Evolutionary conservation across 306 rosid species (phyloP).

Genomic region (Neltuma alba): DNA sequence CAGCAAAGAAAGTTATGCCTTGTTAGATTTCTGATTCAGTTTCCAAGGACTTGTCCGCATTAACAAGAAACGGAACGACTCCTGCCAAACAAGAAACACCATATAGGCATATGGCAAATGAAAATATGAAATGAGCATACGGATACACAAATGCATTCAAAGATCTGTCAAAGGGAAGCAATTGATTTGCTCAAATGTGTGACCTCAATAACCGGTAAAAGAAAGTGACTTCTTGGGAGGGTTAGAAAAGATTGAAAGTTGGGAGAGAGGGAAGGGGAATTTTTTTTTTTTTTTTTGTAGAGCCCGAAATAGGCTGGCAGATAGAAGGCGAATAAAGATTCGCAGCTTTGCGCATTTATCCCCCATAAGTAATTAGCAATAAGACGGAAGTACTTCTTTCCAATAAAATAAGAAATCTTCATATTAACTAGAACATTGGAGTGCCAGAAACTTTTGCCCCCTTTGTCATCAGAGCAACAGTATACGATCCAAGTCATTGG

Average conservation of each 20-base stretch:
- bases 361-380: constrained; percentile 1
- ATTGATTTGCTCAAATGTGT: not conserved
- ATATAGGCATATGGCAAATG: not conserved
- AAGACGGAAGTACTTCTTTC: not conserved
- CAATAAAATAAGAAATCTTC: not conserved
- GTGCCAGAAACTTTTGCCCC: not conserved
- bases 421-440: not conserved
- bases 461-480: not conserved
- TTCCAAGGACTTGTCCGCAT: not conserved
- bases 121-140: not conserved
- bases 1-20: not conserved
- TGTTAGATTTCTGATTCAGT: constrained; percentile 9
- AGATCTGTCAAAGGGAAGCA: not conserved
- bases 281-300: no score
- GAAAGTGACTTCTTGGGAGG: constrained; percentile 18
- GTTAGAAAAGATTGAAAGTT: not conserved
- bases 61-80: not conserved
- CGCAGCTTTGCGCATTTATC: constrained; percentile 32
- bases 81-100: not conserved
- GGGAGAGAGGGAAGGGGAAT: not conserved
- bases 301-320: not conserved
- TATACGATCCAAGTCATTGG: not conserved
- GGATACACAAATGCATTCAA: not conserved
- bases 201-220: not conserved
- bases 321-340: not conserved